A percentile compares a stretch with the other conserved stretches of the same genome.
These are phyloP conservation scores for Leccinum subrobustum DNA, from an alignment of 1,284 basidiomycete species.

Conservation along the genomic window DNA sequence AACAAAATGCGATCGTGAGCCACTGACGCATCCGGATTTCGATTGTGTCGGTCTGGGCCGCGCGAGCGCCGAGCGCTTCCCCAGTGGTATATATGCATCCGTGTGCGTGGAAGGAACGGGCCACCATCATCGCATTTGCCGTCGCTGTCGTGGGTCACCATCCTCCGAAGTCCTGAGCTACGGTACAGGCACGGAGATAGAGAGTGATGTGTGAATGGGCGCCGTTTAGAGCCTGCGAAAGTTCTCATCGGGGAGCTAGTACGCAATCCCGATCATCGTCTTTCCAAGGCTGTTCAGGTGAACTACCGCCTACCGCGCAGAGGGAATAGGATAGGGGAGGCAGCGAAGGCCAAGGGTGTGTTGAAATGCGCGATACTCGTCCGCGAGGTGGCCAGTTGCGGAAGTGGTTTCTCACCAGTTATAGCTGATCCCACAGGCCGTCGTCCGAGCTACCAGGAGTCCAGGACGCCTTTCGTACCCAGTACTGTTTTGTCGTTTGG, in stretches of 20 bases:
- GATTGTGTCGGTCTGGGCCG: neutral
- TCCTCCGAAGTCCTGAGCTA: neutral
- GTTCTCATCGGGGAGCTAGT: neutral
- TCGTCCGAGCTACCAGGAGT: neutral
- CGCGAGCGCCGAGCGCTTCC: neutral
- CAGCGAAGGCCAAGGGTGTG: neutral
- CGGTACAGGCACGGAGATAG: neutral
- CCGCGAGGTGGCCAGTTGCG: neutral
- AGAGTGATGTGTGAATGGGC: neutral
- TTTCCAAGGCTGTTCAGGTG: neutral
- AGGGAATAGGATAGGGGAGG: neutral
- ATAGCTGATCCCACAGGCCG: neutral
- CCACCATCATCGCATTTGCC: neutral
- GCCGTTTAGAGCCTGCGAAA: neutral
- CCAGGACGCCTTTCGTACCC: neutral
- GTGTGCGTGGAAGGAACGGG: neutral
- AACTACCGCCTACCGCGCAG: neutral
- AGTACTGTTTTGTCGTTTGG: neutral
- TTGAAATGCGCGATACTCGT: neutral
- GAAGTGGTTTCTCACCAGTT: neutral
- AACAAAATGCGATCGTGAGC: neutral
- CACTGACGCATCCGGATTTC: neutral
- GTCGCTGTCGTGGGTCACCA: neutral
- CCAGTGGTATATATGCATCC: neutral
- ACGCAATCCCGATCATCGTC: neutral